These are phyloP conservation scores for Megacollybia marginata DNA, from an alignment of 768 basidiomycete species.

Conservation along the genomic window DNA sequence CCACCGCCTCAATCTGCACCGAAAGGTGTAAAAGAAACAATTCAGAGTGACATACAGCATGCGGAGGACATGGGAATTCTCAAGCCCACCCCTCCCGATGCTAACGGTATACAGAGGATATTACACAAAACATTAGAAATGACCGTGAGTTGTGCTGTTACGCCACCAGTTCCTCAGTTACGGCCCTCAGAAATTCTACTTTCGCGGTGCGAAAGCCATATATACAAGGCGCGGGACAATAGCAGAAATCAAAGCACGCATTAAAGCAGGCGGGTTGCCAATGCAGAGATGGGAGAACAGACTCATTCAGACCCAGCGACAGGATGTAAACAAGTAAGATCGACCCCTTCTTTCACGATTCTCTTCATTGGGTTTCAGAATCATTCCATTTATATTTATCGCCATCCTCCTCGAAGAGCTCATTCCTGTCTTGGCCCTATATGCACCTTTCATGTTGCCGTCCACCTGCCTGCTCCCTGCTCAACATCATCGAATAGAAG, in stretches of 20 bases:
- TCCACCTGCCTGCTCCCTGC: constrained; percentile 83
- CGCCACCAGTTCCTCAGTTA: too few relatives aligned
- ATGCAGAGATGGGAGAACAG: constrained; percentile 64
- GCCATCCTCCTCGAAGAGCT: constrained; percentile 73
- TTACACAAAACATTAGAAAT: constrained; percentile 43
- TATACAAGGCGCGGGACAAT: constrained; percentile 52
- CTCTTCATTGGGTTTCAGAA: constrained; percentile 27
- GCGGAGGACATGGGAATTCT: constrained; percentile 67
- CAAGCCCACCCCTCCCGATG: constrained; percentile 53
- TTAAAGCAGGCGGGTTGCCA: constrained; percentile 50
- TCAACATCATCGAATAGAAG: constrained; percentile 61
- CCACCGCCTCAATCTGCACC: constrained; percentile 6
- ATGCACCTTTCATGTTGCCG: constrained; percentile 77
- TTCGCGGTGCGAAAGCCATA: constrained; percentile 66
- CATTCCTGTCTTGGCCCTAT: constrained; percentile 78
- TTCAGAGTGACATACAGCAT: constrained; percentile 55
- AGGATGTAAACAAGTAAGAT: constrained; percentile 65
- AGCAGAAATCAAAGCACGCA: constrained; percentile 45
- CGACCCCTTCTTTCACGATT: not conserved
- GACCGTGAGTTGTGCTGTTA: constrained; percentile 22
- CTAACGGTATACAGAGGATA: constrained; percentile 45
- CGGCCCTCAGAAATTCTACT: constrained; percentile 71
- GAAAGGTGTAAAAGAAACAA: constrained; percentile 36
- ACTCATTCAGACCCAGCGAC: constrained; percentile 57
- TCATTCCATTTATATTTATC: constrained; percentile 73